phyloP scores from a whole-genome alignment of 371 early-diverging fungal genomes.

The Zopfochytrium polystomum region DNA sequence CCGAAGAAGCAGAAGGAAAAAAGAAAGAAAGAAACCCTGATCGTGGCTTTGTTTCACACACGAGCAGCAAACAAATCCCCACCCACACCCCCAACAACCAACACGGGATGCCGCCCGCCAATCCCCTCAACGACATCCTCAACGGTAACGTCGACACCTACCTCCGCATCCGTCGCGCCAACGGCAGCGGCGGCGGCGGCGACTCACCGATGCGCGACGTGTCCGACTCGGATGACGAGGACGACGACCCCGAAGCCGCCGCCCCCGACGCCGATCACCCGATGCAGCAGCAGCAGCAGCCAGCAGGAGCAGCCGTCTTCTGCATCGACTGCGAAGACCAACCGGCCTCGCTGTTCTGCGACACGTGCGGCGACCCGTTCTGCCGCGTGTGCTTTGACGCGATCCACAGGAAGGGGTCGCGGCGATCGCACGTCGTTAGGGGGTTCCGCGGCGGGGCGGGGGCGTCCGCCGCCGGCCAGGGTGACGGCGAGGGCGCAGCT shows the following conservation, averaged over 20 bases:
- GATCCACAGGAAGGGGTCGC: conserved; percentile 84
- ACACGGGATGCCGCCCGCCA: no score
- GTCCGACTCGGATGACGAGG: neutral
- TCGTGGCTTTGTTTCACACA: no score
- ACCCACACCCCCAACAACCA: no score
- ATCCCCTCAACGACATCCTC: no score
- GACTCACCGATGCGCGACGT: no score
- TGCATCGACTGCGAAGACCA: conserved; percentile 85
- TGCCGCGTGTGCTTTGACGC: conserved; percentile 87
- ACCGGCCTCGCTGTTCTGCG: conserved; percentile 39
- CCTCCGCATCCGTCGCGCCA: no score
- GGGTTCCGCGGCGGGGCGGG: neutral
- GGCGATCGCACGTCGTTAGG: conserved; percentile 53
- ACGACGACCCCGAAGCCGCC: neutral
- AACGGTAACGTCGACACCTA: no score
- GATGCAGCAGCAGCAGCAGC: neutral
- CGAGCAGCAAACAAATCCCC: no score
- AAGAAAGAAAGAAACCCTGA: no score
- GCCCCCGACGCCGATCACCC: neutral
- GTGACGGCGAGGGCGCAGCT: neutral
- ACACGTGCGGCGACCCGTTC: conserved; percentile 54
- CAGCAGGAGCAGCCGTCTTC: conserved; percentile 48
- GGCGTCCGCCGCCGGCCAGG: neutral
- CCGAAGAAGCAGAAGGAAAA: no score
- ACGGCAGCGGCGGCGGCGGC: no score